phyloP scores from a whole-genome alignment of 345 rosid species.

The Sisymbrium irio region DNA sequence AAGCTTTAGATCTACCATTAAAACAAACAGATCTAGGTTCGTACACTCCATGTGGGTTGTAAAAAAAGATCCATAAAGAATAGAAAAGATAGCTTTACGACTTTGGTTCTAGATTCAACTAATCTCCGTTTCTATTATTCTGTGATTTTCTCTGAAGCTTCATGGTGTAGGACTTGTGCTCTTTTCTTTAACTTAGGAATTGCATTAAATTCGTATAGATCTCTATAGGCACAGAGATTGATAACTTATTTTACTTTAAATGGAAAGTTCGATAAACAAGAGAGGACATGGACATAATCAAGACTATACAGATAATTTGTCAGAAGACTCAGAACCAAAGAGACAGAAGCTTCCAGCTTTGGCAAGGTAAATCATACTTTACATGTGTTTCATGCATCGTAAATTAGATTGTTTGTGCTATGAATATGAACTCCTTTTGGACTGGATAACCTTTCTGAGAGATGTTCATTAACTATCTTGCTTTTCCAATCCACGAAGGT shows the following conservation, averaged over 20 bases:
- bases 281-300: constrained; percentile 48
- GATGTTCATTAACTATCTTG: constrained; percentile 3
- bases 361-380: constrained; percentile 52
- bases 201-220: constrained; percentile 8
- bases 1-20: constrained; percentile 27
- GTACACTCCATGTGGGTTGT: constrained; percentile 31
- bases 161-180: constrained; percentile 20
- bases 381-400: constrained; percentile 1
- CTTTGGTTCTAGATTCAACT: constrained; percentile 31
- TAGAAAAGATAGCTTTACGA: constrained; percentile 7
- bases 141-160: constrained; percentile 37
- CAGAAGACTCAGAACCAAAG: constrained; percentile 46
- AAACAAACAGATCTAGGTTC: constrained; percentile 25
- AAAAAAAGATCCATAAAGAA: constrained; percentile 6
- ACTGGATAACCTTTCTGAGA: background rate
- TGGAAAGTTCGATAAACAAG: constrained; percentile 65
- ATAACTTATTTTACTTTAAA: constrained; percentile 27
- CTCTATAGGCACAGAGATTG: background rate
- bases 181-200: constrained; percentile 18
- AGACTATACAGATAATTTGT: constrained; percentile 42
- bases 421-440: background rate
- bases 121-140: constrained; percentile 13
- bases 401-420: background rate
- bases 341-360: constrained; percentile 74
- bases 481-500: background rate